Evolutionary conservation across 2,329 filamentous ascomycete genomes (phyloP).

Genomic region (Eutypa lata): DNA sequence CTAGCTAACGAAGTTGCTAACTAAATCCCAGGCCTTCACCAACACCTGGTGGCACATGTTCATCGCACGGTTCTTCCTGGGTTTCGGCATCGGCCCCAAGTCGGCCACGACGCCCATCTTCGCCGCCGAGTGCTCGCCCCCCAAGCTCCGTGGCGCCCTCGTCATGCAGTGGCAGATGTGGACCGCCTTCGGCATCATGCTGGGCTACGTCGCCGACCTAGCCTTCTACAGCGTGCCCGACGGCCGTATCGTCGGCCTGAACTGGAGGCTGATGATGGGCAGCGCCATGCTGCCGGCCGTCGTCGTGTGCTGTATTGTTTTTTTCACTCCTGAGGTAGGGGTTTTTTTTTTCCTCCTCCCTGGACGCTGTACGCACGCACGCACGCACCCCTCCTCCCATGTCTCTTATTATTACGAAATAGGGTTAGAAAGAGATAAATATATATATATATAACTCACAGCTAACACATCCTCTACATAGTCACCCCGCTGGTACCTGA

Average conservation of each 20-base stretch:
- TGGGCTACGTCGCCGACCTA: conserved; percentile 59
- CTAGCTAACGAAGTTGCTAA: too few relatives aligned
- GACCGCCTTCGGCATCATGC: conserved; percentile 52
- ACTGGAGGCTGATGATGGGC: conserved; percentile 69
- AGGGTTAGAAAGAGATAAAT: too few relatives aligned
- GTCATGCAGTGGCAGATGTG: conserved; percentile 71
- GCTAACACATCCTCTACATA: too few relatives aligned
- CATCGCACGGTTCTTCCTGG: conserved; percentile 65
- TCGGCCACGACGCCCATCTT: conserved; percentile 68
- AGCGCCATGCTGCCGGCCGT: conserved; percentile 63
- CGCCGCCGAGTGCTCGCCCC: conserved; percentile 64
- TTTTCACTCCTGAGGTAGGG: conserved; percentile 36
- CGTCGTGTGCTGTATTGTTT: conserved; percentile 52
- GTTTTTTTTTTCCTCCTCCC: not conserved
- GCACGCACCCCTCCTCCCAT: too few relatives aligned
- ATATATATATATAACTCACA: too few relatives aligned
- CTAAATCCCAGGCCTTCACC: conserved; percentile 40
- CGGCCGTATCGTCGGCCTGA: conserved; percentile 50
- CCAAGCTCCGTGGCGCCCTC: conserved; percentile 61
- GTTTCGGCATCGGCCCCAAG: conserved; percentile 69
- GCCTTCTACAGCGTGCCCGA: conserved; percentile 58
- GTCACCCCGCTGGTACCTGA: conserved; percentile 39
- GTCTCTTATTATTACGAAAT: too few relatives aligned
- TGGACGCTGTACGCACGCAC: too few relatives aligned
- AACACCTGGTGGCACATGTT: conserved; percentile 64